Base-by-base conservation (phyloP, 495 filamentous ascomycete genomes). In the Xylaria acuta region DNA sequence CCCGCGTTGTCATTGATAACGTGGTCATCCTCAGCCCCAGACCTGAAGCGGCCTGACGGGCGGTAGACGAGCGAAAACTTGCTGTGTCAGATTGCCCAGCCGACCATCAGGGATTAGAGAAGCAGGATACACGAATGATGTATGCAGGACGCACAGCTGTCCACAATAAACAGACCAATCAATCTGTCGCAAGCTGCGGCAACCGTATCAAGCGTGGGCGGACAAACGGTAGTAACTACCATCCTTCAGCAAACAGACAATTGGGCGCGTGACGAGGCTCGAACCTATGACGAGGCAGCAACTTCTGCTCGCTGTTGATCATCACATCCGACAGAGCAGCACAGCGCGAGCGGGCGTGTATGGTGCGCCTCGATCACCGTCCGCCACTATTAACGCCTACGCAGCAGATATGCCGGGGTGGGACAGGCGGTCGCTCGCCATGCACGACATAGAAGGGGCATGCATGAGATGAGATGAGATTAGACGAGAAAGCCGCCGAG, bases 131-230 rank as follows among this genome's bases (percentile, higher is more conserved):
- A 67, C 43, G 65, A 54, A 30, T 63, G 40, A 43, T 64, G 60
- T 64, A 64, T 69, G 47, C 69, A 71, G 16, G 59, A 16, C 56
- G 69, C 22, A 41, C 47, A 62, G 45, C 69, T 56, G 59, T 64
- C 69, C 59, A 56, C 59, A 54, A 32, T 70, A 18, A 70, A 47
- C 56, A 60, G 67, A 60, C 67, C 59, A 71, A 64, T 54, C 43
- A 56, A 34, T 9, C 53, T 11, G 18, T 11, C 25, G 38, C 67
- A 47, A 58, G 34, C 43, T 25, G 65, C 65, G 49, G 49, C 27
- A 30, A 38, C 30, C 43, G 36, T 25, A 41, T 18, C 34, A 6
- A 30, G n/a, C 64, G 47, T 5, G 64, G 47, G 36, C n/a, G 32
- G 65, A 43, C 65, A 54, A 67, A 56, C 36, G 47, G 49, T 66